Conservation (phyloP, 495 filamentous ascomycete genomes). For the Trichoderma orchidacearum region DNA sequence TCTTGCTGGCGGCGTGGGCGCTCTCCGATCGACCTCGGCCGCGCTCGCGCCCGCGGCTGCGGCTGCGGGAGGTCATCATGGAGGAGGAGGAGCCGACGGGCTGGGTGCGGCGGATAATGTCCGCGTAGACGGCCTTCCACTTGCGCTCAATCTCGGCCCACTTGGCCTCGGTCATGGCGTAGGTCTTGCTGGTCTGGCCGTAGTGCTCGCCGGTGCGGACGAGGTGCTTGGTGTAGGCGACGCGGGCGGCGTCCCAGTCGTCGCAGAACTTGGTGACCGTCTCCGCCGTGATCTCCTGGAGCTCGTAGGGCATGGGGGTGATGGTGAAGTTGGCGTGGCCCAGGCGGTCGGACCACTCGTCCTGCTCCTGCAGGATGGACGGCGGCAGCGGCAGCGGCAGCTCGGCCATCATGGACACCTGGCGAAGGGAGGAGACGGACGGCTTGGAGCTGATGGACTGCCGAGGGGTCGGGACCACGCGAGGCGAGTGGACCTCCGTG, state of each 20-base stretch:
- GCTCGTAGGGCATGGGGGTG: constrained; percentile 64
- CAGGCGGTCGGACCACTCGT: constrained; percentile 72
- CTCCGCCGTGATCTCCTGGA: constrained; percentile 39
- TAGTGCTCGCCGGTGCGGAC: constrained; percentile 80
- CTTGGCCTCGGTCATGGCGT: constrained; percentile 68
- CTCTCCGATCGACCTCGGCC: constrained; percentile 1
- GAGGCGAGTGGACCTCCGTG: constrained; percentile 12
- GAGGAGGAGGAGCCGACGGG: constrained; percentile 15
- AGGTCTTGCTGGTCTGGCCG: constrained; percentile 69
- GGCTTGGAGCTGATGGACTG: constrained; percentile 71
- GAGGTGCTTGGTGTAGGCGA: constrained; percentile 72
- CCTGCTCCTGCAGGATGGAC: constrained; percentile 42
- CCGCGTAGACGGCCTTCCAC: constrained; percentile 56
- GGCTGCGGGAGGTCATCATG: constrained; percentile 9
- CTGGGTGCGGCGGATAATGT: constrained; percentile 35
- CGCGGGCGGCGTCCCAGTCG: constrained; percentile 69
- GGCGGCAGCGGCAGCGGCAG: constrained; percentile 34
- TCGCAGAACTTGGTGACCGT: constrained; percentile 53
- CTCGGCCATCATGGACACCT: constrained; percentile 19
- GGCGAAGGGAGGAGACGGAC: constrained; percentile 62
- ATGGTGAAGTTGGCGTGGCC: constrained; percentile 92
- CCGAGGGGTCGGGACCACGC: constrained; percentile 36
- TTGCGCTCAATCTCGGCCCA: constrained; percentile 62
- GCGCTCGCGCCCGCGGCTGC: constrained; percentile 2
- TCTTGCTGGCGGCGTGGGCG: not conserved